Conservation (phyloP, 768 basidiomycete genomes). For the Pleurotus eryngii region DNA sequence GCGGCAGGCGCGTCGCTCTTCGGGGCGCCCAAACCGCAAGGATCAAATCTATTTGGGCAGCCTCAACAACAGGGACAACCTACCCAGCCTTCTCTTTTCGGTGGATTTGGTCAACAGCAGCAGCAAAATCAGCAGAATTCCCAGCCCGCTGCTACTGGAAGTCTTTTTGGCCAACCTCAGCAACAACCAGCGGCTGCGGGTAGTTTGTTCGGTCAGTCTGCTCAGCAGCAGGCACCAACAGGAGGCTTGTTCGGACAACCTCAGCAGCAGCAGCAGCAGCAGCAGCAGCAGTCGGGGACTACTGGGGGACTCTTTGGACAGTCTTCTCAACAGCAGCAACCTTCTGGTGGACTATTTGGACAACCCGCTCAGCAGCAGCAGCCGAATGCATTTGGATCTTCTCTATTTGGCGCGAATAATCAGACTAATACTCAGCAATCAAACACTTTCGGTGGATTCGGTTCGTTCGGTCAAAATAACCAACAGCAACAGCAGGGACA, state of each 20-base stretch:
- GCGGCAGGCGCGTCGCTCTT: slow-evolving; percentile 21
- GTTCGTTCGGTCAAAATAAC: slow-evolving; percentile 6
- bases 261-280: slow-evolving; percentile 24
- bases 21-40: slow-evolving; percentile 27
- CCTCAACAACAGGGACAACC: slow-evolving; percentile 23
- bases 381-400: slow-evolving; percentile 15
- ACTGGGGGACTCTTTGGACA: slow-evolving; percentile 18
- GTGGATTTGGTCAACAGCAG: slow-evolving; percentile 14
- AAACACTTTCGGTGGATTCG: slow-evolving; percentile 12
- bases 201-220: slow-evolving; percentile 25
- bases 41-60: slow-evolving; percentile 19
- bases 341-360: slow-evolving; percentile 26
- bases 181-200: slow-evolving; percentile 19
- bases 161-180: slow-evolving; percentile 26
- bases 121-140: slow-evolving; percentile 18
- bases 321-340: slow-evolving; percentile 17
- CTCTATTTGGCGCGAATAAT: slow-evolving; percentile 18
- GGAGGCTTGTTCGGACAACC: slow-evolving; percentile 33
- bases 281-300: slow-evolving; percentile 22
- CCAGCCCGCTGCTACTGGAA: slow-evolving; percentile 10
- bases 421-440: slow-evolving; percentile 16
- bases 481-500: slow-evolving; percentile 20
- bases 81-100: slow-evolving; percentile 11
- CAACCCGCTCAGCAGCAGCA: slow-evolving; percentile 12
- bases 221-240: slow-evolving; percentile 31